Evolutionary conservation across 1,139 yeast species (phyloP), one percentile per base, ranked within the genome.

Genomic region (Taiozyma sp.): DNA sequence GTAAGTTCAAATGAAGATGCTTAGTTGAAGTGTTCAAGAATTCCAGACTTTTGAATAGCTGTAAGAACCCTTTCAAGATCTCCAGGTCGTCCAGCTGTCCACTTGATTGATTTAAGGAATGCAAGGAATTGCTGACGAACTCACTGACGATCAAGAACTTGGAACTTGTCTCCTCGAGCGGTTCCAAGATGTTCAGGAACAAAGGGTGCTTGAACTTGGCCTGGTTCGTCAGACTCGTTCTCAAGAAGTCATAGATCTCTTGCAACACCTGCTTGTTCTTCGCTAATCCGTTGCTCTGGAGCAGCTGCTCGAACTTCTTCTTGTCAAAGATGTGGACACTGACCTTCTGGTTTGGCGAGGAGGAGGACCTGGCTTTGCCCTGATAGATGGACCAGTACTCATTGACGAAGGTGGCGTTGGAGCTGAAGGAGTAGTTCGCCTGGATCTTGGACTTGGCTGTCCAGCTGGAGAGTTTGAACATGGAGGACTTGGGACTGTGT

Each of bases 241-340:
- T 71, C 47, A 86, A 65, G 38, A 79, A 68, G 27, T 73, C 76
- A 51, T 73, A 78, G 1, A 79, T 76, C 45, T 75, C 80, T 47
- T 71, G 61, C 4, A 70, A 49, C 10, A 69, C 49, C 45, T 65
- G 68, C 44, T 69, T 72, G 16, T 68, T 67, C 47, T 66, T 67
- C 34, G 77, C 70, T 14, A 83, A 69, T 30, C 87, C 83, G 47
- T 80, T 68, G 55, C 80, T 78, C 23, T 72, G 60, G 22, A 90
- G 68, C 51, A 73, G 73, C 13, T 78, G 68, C 60, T 87, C 93
- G 59, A 88, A 81, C 55, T 82, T 82, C 63, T 85, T 80, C 71
- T 92, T 93, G 66, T 89, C 97, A 64, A 92, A 89, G 38, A 88
- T 84, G 69, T 93, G 91, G 22, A 93, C 95, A 8, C 96, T 87